Evolutionary conservation across 129 eudicot species (phyloP), one percentile per base, ranked within the genome.

Genomic region (Oenanthe sinensis): DNA sequence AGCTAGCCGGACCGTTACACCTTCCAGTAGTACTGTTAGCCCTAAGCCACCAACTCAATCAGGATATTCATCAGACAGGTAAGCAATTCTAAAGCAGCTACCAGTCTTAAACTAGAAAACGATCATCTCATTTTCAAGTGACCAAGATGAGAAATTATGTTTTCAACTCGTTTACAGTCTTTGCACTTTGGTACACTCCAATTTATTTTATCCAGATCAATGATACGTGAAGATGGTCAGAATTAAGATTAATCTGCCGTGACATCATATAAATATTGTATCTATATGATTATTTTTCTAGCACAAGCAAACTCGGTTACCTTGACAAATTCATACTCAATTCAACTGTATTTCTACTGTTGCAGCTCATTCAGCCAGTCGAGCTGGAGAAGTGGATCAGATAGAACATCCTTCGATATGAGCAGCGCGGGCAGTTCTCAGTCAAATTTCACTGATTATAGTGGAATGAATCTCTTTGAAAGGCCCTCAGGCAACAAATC

Each of bases 321-420:
- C 65, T 60, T 8, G 33, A 24, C 28, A 60, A 9, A 10, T 1
- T 60, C 68, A 3, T n/a, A 60, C 68, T 60, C 2, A 24, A 2
- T 28, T 63, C 4, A 28, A 26, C 22, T 33, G 20, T 11, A 67
- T 67, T 67, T 67, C 43, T 30, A 5, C 72, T 33, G 9, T 3
- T 67, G 22, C 72, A 79, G 83, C 47, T 37, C 71, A 26, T 84
- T 50, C 79, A 80, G 88, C 75, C 85, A 81, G 79, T 54, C 71
- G 43, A 87, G 88, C 69, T 79, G 88, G 88, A 87, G 49, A 83
- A 45, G 79, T 78, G 78, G 70, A 50, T 83, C 85, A 14, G 85
- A 85, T 24, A 55, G 79, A 71, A 68, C 75, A 48, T 83, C 89
- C 8, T 62, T 75, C 7, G 85, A 83, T 46, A 80, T 74, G 16